Percentiles rank a stretch among this genome's conserved stretches.
Evolutionary conservation across 1,284 basidiomycete genomes (phyloP).

Genomic region (Cryptococcus deneoformans): DNA sequence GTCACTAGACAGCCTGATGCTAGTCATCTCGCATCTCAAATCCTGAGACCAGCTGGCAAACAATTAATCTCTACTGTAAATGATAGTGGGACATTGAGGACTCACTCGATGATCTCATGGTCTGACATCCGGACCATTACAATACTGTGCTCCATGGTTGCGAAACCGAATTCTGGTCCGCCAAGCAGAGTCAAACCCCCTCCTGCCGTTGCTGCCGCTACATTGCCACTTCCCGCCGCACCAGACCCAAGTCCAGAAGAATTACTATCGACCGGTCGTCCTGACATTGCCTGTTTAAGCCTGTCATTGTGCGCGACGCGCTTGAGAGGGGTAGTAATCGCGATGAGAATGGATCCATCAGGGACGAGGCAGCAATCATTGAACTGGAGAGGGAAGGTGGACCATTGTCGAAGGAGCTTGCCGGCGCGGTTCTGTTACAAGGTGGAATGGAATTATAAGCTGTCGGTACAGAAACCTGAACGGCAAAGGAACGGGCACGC

Average conservation of each 20-base stretch:
- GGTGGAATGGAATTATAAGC: constrained; percentile 1
- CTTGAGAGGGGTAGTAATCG: constrained; percentile 64
- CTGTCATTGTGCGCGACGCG: constrained; percentile 37
- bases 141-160: constrained; percentile 40
- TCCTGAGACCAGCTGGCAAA: constrained; percentile 24
- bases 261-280: constrained; percentile 14
- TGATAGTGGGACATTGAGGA: not conserved
- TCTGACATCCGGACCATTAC: constrained; percentile 35
- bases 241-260: constrained; percentile 1
- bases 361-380: constrained; percentile 84
- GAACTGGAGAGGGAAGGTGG: constrained; percentile 74
- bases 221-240: constrained; percentile 6
- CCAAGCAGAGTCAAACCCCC: not conserved
- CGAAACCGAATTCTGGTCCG: constrained; percentile 18
- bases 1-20: constrained; percentile 82
- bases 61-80: not conserved
- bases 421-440: constrained; percentile 50
- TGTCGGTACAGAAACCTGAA: not conserved
- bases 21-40: constrained; percentile 65
- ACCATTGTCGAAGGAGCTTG: constrained; percentile 66
- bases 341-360: constrained; percentile 76
- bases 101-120: constrained; percentile 38
- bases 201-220: not conserved
- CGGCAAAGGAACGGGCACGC: constrained; percentile 56
- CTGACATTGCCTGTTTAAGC: constrained; percentile 39